A percentile compares a stretch with the other conserved stretches of the same genome.
These are phyloP conservation scores for Nevesoporus exiguus DNA, from an alignment of 768 basidiomycete genomes.

Conservation along the genomic window DNA sequence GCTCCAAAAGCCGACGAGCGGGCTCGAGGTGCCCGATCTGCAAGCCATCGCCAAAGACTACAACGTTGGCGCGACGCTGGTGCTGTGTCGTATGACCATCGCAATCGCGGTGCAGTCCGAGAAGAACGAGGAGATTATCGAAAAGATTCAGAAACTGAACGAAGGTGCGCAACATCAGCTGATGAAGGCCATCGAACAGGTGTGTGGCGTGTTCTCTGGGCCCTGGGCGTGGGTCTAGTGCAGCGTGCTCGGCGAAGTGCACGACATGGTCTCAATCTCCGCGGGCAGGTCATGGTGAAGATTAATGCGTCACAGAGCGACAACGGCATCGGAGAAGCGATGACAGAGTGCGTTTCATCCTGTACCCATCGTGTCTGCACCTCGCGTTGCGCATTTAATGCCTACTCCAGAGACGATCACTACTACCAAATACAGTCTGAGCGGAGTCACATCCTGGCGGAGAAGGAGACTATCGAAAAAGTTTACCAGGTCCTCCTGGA, in stretches of 20 bases:
- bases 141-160: slow-evolving; percentile 79
- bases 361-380: not conserved
- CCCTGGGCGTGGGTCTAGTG: not conserved
- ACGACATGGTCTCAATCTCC: not conserved
- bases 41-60: slow-evolving; percentile 81
- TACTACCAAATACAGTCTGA: slow-evolving; percentile 85
- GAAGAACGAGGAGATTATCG: slow-evolving; percentile 84
- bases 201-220: slow-evolving; percentile 32
- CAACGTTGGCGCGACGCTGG: slow-evolving; percentile 59
- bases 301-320: slow-evolving; percentile 52
- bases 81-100: slow-evolving; percentile 77
- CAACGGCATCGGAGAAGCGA: slow-evolving; percentile 52
- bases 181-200: slow-evolving; percentile 94
- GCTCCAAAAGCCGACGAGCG: slow-evolving; percentile 71
- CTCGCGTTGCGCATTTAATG: slow-evolving; percentile 7
- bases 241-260: not conserved
- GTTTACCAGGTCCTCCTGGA: slow-evolving; percentile 72
- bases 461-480: slow-evolving; percentile 86
- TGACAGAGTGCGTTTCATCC: slow-evolving; percentile 68
- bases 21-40: slow-evolving; percentile 83
- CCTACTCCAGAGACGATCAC: slow-evolving; percentile 67
- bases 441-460: slow-evolving; percentile 67
- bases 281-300: slow-evolving; percentile 68
- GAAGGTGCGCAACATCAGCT: slow-evolving; percentile 83
- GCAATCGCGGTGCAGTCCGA: slow-evolving; percentile 88